Evolutionary conservation across 2,329 filamentous ascomycete species (phyloP).

Genomic region (Calcarisporium arbuscula): DNA sequence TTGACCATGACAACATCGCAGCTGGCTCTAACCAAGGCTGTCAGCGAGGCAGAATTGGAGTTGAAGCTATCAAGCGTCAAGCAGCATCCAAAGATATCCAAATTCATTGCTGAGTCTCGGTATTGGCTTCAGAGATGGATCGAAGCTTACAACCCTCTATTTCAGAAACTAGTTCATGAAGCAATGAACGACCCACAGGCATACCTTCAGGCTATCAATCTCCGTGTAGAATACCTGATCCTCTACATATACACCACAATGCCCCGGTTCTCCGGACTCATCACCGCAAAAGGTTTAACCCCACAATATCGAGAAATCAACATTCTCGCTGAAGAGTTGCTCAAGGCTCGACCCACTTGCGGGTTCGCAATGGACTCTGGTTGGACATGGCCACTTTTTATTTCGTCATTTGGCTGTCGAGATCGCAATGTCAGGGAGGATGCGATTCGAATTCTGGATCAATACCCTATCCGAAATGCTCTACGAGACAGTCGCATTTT

Average conservation of each 20-base stretch:
- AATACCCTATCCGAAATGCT: slow-evolving; percentile 36
- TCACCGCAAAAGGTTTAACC: slow-evolving; percentile 30
- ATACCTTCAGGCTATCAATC: slow-evolving; percentile 31
- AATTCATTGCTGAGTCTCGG: slow-evolving; percentile 29
- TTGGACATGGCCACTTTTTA: slow-evolving; percentile 37
- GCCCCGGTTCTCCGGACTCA: slow-evolving; percentile 29
- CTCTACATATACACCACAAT: slow-evolving; percentile 32
- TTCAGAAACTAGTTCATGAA: slow-evolving; percentile 18
- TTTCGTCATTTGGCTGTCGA: slow-evolving; percentile 34
- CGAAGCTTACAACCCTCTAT: slow-evolving; percentile 30
- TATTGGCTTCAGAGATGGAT: slow-evolving; percentile 34
- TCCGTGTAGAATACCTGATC: slow-evolving; percentile 37
- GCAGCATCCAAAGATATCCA: slow-evolving; percentile 20
- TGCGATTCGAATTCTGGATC: slow-evolving; percentile 31
- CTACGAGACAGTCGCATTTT: slow-evolving; percentile 36
- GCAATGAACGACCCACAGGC: slow-evolving; percentile 13
- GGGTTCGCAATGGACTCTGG: slow-evolving; percentile 40
- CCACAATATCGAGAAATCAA: slow-evolving; percentile 37
- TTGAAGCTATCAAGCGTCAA: slow-evolving; percentile 23
- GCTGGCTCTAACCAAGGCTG: slow-evolving; percentile 21
- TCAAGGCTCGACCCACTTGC: slow-evolving; percentile 27
- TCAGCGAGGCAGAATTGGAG: slow-evolving; percentile 20
- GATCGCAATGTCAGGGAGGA: slow-evolving; percentile 31
- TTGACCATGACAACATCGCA: slow-evolving; percentile 23
- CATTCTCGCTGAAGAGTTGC: slow-evolving; percentile 28